phyloP scores from a whole-genome alignment of 192 early-diverging fungal genomes.

The Coemansia sp. region DNA sequence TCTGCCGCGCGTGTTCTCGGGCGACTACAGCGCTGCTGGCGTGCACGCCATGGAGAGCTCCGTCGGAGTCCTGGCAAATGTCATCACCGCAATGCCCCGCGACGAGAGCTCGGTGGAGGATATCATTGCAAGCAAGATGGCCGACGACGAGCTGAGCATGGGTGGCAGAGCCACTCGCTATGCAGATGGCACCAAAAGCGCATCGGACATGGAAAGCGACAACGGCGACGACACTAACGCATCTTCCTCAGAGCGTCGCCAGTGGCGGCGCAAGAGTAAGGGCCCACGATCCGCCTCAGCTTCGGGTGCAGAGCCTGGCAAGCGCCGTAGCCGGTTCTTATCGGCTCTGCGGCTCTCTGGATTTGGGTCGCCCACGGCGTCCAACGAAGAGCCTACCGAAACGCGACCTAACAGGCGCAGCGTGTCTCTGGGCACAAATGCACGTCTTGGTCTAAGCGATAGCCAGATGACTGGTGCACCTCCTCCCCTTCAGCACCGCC shows the following conservation, averaged over 20 bases:
- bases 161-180: background rate
- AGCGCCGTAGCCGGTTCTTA: slow-evolving; percentile 42
- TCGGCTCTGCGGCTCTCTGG: slow-evolving; percentile 21
- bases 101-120: slow-evolving; percentile 36
- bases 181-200: too few species aligned
- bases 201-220: too few species aligned
- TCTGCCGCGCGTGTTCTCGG: slow-evolving; percentile 46
- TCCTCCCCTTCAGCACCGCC: too few species aligned
- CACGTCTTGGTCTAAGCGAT: too few species aligned
- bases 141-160: slow-evolving; percentile 1
- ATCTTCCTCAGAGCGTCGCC: background rate
- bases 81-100: slow-evolving; percentile 23
- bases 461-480: too few species aligned
- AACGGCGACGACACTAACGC: background rate
- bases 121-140: slow-evolving; percentile 33
- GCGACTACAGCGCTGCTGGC: slow-evolving; percentile 30
- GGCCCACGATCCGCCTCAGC: background rate
- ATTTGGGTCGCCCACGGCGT: background rate
- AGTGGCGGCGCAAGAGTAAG: background rate
- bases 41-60: slow-evolving; percentile 44
- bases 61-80: slow-evolving; percentile 27
- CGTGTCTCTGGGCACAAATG: slow-evolving; percentile 43
- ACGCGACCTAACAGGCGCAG: slow-evolving; percentile 8
- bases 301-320: slow-evolving; percentile 7
- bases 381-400: slow-evolving; percentile 4